Evolutionary conservation across 2,329 filamentous ascomycete species (phyloP).

Genomic region (Aspergillus tanneri): DNA sequence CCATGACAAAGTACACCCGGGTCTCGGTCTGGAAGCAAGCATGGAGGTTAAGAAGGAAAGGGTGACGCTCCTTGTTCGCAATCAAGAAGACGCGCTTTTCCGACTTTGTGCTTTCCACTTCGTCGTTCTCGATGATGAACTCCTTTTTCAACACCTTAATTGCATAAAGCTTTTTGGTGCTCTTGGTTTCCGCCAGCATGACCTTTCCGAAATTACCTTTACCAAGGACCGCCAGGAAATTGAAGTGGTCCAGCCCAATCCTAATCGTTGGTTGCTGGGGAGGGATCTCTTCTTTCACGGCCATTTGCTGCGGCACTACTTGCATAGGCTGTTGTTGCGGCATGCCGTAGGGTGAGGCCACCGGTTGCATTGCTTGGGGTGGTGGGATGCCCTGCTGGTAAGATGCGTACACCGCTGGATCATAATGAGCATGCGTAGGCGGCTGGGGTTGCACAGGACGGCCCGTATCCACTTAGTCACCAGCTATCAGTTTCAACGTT

Average conservation of each 20-base stretch:
- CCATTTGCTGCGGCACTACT: slow-evolving; percentile 24
- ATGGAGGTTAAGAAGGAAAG: slow-evolving; percentile 91
- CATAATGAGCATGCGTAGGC: slow-evolving; percentile 48
- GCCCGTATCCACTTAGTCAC: slow-evolving; percentile 37
- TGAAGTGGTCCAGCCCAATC: slow-evolving; percentile 97
- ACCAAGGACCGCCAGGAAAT: slow-evolving; percentile 94
- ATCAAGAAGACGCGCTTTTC: slow-evolving; percentile 97
- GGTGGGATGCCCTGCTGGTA: slow-evolving; percentile 33
- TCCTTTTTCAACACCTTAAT: slow-evolving; percentile 99
- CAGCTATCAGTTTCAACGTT: slow-evolving; percentile 31
- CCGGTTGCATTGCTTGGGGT: slow-evolving; percentile 30
- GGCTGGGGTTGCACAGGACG: slow-evolving; percentile 45
- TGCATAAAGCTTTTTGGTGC: slow-evolving; percentile 85
- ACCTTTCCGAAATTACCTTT: slow-evolving; percentile 99
- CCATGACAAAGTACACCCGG: slow-evolving; percentile 98
- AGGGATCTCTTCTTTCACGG: slow-evolving; percentile 31
- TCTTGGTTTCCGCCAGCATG: slow-evolving; percentile 98
- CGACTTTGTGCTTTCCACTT: slow-evolving; percentile 95
- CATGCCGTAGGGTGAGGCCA: slow-evolving; percentile 27
- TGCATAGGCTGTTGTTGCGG: slow-evolving; percentile 27
- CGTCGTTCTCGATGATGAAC: slow-evolving; percentile 99
- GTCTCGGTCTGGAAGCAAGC: slow-evolving; percentile 99
- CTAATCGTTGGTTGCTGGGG: slow-evolving; percentile 52
- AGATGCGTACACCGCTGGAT: slow-evolving; percentile 43
- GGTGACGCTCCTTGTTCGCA: slow-evolving; percentile 94